Percentiles rank a stretch among this genome's conserved stretches.
These are phyloP conservation scores for Hamigera avellanea DNA, from an alignment of 495 filamentous ascomycete species.

Conservation along the genomic window DNA sequence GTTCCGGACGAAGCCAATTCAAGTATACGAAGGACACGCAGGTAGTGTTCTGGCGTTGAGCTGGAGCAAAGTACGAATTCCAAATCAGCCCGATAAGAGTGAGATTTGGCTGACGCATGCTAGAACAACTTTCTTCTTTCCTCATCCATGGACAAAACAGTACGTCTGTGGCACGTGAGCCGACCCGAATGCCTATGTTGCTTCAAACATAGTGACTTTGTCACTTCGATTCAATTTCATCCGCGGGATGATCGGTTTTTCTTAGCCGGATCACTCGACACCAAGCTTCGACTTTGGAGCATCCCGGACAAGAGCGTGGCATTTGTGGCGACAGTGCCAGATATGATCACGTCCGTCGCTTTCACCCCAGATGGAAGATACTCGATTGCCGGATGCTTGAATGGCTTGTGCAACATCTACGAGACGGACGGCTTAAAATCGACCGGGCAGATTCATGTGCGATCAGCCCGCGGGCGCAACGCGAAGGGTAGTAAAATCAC, in stretches of 20 bases:
- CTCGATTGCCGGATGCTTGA: slow-evolving; percentile 79
- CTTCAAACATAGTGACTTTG: slow-evolving; percentile 95
- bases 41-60: slow-evolving; percentile 83
- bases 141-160: slow-evolving; percentile 97
- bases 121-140: slow-evolving; percentile 94
- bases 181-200: slow-evolving; percentile 81
- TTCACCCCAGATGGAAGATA: slow-evolving; percentile 89
- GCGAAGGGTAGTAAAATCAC: slow-evolving; percentile 97
- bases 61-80: slow-evolving; percentile 73
- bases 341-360: slow-evolving; percentile 85
- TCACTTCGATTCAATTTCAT: slow-evolving; percentile 91
- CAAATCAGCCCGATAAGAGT: not conserved
- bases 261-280: slow-evolving; percentile 85
- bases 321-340: slow-evolving; percentile 69
- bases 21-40: slow-evolving; percentile 76
- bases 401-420: slow-evolving; percentile 82
- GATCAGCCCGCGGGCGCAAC: slow-evolving; percentile 82
- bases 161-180: slow-evolving; percentile 86
- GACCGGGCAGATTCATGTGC: slow-evolving; percentile 75
- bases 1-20: slow-evolving; percentile 66
- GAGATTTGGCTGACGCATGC: slow-evolving; percentile 6
- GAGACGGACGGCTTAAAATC: slow-evolving; percentile 88
- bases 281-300: slow-evolving; percentile 87
- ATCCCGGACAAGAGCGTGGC: slow-evolving; percentile 95
- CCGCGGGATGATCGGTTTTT: slow-evolving; percentile 95